Conservation (phyloP, 345 rosid genomes). For the Hypericum androsaemum region DNA sequence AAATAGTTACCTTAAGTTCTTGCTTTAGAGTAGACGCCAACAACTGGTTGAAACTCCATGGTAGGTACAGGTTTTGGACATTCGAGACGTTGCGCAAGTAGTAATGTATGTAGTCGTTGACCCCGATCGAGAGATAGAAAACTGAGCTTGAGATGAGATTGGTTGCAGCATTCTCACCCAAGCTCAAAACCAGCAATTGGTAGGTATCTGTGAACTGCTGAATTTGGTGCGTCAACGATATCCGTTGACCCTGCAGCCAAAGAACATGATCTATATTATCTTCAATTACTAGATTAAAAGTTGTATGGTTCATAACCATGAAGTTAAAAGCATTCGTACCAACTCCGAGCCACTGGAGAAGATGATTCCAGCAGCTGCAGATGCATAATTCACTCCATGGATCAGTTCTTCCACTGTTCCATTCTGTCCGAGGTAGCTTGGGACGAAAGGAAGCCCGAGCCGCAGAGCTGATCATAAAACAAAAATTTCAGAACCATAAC, state of each 20-base stretch:
- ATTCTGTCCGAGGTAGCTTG: constrained; percentile 76
- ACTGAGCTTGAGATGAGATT: constrained; percentile 55
- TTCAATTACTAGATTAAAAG: not conserved
- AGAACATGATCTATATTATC: not conserved
- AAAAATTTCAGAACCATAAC: not conserved
- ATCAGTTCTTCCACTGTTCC: constrained; percentile 52
- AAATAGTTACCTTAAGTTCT: constrained; percentile 51
- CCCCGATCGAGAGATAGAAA: constrained; percentile 67
- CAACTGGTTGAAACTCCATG: constrained; percentile 83
- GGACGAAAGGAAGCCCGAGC: constrained; percentile 70
- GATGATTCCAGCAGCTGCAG: constrained; percentile 83
- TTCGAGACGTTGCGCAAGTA: constrained; percentile 61
- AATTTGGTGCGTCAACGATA: constrained; percentile 73
- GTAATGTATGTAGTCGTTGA: constrained; percentile 88
- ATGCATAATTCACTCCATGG: constrained; percentile 79
- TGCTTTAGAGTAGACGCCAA: constrained; percentile 49
- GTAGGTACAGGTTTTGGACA: constrained; percentile 61
- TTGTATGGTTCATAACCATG: not conserved
- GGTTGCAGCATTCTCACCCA: constrained; percentile 51
- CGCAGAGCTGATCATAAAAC: constrained; percentile 46
- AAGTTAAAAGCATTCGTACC: constrained; percentile 26
- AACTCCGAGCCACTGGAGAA: constrained; percentile 76
- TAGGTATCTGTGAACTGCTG: constrained; percentile 77
- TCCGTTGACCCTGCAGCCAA: constrained; percentile 58
- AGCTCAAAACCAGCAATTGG: constrained; percentile 53